Conservation (phyloP, 805 yeast genomes). For the Saturnispora ahearnii region DNA sequence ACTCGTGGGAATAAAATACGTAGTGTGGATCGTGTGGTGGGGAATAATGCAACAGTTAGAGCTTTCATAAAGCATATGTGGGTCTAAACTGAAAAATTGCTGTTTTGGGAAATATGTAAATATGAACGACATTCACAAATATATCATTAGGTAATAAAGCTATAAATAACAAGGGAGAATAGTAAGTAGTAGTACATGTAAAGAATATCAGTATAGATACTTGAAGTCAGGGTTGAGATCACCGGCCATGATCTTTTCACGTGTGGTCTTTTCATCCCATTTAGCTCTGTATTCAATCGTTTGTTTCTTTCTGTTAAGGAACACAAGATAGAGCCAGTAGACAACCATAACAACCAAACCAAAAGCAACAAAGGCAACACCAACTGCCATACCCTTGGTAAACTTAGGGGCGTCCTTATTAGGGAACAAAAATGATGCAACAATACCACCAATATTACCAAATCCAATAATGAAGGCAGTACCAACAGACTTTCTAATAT, state of each 20-base stretch:
- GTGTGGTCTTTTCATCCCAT: constrained; percentile 23
- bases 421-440: constrained; percentile 50
- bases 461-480: constrained; percentile 53
- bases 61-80: not conserved
- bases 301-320: constrained; percentile 31
- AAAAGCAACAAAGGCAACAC: constrained; percentile 38
- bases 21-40: no score
- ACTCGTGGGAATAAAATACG: not conserved
- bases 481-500: constrained; percentile 43
- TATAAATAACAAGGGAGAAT: not conserved
- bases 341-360: constrained; percentile 31
- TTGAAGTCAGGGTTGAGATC: constrained; percentile 36
- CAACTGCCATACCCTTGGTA: constrained; percentile 43
- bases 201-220: constrained; percentile 33
- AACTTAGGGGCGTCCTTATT: constrained; percentile 51
- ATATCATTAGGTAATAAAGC: not conserved
- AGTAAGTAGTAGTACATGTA: not conserved
- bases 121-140: not conserved
- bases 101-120: not conserved
- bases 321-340: constrained; percentile 26
- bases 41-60: no score
- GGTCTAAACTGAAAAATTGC: not conserved
- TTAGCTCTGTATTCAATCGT: constrained; percentile 21
- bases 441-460: constrained; percentile 67
- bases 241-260: constrained; percentile 27